A percentile compares a stretch with the other conserved stretches of the same genome.
These are phyloP conservation scores for Phytophthora kernoviae DNA, from an alignment of 352 stramenopile species.

Conservation along the genomic window DNA sequence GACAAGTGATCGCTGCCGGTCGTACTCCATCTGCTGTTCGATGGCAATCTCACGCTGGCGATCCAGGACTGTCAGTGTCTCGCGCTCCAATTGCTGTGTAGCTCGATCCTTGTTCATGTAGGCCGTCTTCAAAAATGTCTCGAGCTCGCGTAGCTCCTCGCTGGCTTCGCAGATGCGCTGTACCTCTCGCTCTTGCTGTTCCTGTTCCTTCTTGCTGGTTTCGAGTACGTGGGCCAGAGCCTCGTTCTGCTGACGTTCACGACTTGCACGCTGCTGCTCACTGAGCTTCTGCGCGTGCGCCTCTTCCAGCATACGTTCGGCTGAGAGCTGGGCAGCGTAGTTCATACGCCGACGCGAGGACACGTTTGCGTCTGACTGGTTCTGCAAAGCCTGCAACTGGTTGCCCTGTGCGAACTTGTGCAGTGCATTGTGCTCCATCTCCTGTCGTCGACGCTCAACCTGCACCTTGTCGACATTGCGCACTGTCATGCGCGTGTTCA, in stretches of 20 bases:
- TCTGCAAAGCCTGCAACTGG: slow-evolving; percentile 61
- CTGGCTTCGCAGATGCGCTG: slow-evolving; percentile 91
- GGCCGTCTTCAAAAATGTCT: slow-evolving; percentile 89
- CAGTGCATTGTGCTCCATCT: slow-evolving; percentile 59
- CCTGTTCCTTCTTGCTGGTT: slow-evolving; percentile 52
- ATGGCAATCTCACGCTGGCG: slow-evolving; percentile 83
- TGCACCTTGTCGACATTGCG: slow-evolving; percentile 71
- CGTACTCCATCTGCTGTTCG: slow-evolving; percentile 93
- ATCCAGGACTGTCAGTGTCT: slow-evolving; percentile 78
- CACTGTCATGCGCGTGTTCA: slow-evolving; percentile 61
- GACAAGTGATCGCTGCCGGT: slow-evolving; percentile 82
- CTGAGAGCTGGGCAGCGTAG: slow-evolving; percentile 64
- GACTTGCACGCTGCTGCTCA: slow-evolving; percentile 30
- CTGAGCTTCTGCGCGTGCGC: slow-evolving; percentile 14
- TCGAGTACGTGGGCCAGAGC: slow-evolving; percentile 77
- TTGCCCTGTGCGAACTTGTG: slow-evolving; percentile 59
- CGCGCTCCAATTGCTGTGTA: slow-evolving; percentile 88
- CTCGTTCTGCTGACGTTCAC: slow-evolving; percentile 75
- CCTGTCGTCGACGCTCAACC: slow-evolving; percentile 59
- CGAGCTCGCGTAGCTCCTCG: slow-evolving; percentile 90
- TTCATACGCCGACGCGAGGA: slow-evolving; percentile 52
- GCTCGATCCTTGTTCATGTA: slow-evolving; percentile 95
- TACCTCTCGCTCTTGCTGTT: slow-evolving; percentile 86
- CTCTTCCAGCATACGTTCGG: slow-evolving; percentile 74
- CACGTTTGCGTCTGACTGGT: slow-evolving; percentile 72